These are phyloP conservation scores for Rhizoclosmatium globosum DNA, from an alignment of 192 early-diverging fungal species.

Conservation along the genomic window DNA sequence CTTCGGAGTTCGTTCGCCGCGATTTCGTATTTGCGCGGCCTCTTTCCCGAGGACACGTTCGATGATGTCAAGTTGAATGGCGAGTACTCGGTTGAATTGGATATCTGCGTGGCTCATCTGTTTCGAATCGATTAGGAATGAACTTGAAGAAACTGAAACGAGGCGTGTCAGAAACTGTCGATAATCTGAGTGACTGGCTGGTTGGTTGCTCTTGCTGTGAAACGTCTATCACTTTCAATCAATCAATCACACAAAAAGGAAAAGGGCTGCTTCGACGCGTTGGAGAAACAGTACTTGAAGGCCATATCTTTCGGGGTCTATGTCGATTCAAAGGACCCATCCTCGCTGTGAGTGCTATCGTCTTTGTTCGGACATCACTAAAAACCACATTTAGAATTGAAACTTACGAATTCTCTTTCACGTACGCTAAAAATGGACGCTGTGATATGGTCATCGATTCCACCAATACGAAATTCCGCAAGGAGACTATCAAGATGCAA, in stretches of 20 bases:
- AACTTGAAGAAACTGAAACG: constrained; percentile 10
- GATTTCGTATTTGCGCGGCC: constrained; percentile 24
- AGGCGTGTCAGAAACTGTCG: background rate
- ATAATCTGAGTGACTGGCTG: constrained; percentile 1
- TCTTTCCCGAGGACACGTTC: constrained; percentile 21
- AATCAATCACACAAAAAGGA: background rate
- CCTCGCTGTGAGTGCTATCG: background rate
- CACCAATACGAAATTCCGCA: background rate
- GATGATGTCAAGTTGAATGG: constrained; percentile 6
- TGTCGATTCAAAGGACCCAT: background rate
- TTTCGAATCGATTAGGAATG: constrained; percentile 11
- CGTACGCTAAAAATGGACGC: constrained; percentile 1
- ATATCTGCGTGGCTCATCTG: background rate
- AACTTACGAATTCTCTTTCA: constrained; percentile 26
- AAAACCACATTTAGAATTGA: constrained; percentile 11
- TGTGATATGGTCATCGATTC: constrained; percentile 4
- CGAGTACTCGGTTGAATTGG: background rate
- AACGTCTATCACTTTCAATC: background rate
- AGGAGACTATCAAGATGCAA: constrained; percentile 3
- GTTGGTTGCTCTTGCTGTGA: too few relatives aligned
- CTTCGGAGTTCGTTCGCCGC: constrained; percentile 9
- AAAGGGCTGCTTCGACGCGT: constrained; percentile 26
- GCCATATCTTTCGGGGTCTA: constrained; percentile 9
- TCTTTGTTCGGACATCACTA: background rate
- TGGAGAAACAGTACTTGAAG: constrained; percentile 18